Percentiles rank a stretch among this genome's conserved stretches.
Evolutionary conservation across 1,139 yeast species (phyloP).

Genomic region (Candida smagusa): DNA sequence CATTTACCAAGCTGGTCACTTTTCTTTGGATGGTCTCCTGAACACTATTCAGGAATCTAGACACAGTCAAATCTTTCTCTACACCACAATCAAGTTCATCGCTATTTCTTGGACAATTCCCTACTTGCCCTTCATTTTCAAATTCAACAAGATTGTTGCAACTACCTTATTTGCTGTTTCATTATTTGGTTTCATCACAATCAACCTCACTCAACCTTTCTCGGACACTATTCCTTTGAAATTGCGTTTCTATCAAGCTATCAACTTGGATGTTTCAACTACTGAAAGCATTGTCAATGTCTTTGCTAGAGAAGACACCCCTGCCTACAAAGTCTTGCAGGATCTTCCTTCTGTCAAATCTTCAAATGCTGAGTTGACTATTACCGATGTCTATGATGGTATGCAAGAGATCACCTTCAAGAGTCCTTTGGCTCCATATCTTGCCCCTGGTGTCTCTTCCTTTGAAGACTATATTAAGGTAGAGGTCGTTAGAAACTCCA

Average conservation of each 20-base stretch:
- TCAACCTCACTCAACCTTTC: constrained; percentile 50
- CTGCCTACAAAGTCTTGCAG: constrained; percentile 33
- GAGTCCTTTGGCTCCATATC: constrained; percentile 49
- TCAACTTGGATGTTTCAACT: constrained; percentile 37
- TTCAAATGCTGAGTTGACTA: constrained; percentile 24
- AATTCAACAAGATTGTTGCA: constrained; percentile 54
- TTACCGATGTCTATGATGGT: constrained; percentile 41
- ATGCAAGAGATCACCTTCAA: constrained; percentile 51
- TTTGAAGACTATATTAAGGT: constrained; percentile 46
- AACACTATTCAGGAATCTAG: constrained; percentile 70
- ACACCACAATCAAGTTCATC: constrained; percentile 34
- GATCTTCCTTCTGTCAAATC: constrained; percentile 65
- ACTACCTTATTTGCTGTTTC: constrained; percentile 33
- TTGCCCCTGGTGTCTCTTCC: constrained; percentile 37
- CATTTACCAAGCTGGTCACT: constrained; percentile 47
- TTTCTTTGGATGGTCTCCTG: constrained; percentile 59
- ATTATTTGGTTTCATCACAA: constrained; percentile 32
- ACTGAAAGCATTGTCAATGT: constrained; percentile 41
- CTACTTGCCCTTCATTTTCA: constrained; percentile 68
- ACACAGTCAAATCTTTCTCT: constrained; percentile 45
- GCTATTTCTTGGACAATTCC: constrained; percentile 49
- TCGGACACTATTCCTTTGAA: constrained; percentile 62
- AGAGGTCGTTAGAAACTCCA: constrained; percentile 48
- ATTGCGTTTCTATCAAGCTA: constrained; percentile 60
- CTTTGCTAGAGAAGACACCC: constrained; percentile 50